Evolutionary conservation across 768 basidiomycete genomes (phyloP).

Genomic region (Strobilomyces dryophilus): DNA sequence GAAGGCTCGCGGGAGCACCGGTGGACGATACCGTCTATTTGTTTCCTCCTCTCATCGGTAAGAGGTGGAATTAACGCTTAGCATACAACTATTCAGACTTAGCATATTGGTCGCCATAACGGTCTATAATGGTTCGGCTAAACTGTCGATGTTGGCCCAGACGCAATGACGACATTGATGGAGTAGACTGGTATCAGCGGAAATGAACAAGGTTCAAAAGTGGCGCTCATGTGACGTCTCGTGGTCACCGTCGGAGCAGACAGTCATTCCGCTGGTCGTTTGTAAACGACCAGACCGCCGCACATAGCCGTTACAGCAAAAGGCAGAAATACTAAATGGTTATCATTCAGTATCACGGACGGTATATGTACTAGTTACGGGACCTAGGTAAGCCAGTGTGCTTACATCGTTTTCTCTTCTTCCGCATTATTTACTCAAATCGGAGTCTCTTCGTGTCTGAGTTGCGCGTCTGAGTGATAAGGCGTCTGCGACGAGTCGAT

Average conservation of each 20-base stretch:
- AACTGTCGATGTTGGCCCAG: no score
- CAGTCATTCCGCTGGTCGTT: not conserved
- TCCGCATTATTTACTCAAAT: no score
- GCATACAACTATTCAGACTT: no score
- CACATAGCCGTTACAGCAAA: no score
- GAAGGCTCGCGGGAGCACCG: constrained; percentile 18
- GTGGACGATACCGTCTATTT: not conserved
- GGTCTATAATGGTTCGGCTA: no score
- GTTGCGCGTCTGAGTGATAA: not conserved
- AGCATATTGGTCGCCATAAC: no score
- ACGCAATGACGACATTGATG: not conserved
- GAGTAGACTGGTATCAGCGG: not conserved
- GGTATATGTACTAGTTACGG: no score
- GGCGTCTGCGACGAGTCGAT: not conserved
- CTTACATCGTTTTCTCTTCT: not conserved
- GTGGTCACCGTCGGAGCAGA: not conserved
- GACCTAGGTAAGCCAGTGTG: no score
- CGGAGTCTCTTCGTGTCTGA: not conserved
- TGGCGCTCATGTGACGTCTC: not conserved
- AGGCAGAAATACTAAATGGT: no score
- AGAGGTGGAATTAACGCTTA: no score
- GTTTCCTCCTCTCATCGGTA: not conserved
- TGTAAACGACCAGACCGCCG: no score
- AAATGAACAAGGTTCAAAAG: not conserved
- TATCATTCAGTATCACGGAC: no score